A percentile compares a stretch with the other conserved stretches of the same genome.
These are phyloP conservation scores for Termitomyces sp. DNA, from an alignment of 768 basidiomycete species.

Conservation along the genomic window DNA sequence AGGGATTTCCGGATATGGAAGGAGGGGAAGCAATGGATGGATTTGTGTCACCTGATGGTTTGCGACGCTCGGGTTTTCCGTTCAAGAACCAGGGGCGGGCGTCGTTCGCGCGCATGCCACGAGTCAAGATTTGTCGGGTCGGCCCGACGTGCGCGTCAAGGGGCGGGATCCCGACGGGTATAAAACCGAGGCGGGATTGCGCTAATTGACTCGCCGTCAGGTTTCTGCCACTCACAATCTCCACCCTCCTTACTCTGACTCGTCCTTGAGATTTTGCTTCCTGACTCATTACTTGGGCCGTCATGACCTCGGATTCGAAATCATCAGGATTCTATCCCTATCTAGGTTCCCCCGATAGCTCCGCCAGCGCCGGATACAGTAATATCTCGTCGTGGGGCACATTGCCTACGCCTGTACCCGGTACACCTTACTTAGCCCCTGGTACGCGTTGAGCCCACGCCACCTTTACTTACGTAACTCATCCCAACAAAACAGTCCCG, in stretches of 20 bases:
- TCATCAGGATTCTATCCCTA: background rate
- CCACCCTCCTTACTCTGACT: background rate
- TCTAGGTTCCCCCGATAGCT: background rate
- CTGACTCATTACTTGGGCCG: background rate
- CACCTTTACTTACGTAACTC: background rate
- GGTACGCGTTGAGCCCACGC: background rate
- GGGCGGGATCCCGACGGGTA: background rate
- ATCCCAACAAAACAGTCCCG: background rate
- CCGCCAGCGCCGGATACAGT: background rate
- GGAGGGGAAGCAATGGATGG: background rate
- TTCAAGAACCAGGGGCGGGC: background rate
- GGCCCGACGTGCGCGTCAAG: background rate
- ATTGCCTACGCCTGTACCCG: background rate
- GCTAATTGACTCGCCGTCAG: background rate
- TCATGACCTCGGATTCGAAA: background rate
- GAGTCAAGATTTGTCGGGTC: background rate
- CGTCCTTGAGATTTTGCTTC: background rate
- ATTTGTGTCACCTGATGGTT: background rate
- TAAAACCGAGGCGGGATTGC: background rate
- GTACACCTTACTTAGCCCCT: background rate
- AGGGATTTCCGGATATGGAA: background rate
- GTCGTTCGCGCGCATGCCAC: background rate
- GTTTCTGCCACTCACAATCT: background rate
- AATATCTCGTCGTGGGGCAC: background rate
- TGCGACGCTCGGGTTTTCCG: background rate